These are phyloP conservation scores for Mycena pura DNA, from an alignment of 768 basidiomycete species.

Conservation along the genomic window DNA sequence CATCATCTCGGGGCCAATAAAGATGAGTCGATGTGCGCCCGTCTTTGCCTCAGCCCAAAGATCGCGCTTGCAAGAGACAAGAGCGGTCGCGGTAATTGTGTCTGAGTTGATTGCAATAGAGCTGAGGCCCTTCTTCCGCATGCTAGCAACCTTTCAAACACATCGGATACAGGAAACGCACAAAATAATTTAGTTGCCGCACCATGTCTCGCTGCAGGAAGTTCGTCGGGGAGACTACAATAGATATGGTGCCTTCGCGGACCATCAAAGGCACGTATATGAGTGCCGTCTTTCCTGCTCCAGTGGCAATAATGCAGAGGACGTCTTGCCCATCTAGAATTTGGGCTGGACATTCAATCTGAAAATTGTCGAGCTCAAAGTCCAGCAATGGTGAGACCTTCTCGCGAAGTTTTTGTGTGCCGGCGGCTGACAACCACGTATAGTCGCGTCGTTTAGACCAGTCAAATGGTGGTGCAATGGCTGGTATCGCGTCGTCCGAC, in stretches of 20 bases:
- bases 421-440: neutral
- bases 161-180: neutral
- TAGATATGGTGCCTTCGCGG: neutral
- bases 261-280: neutral
- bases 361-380: constrained; percentile 6
- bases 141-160: neutral
- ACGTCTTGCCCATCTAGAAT: constrained; percentile 1
- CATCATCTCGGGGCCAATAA: constrained; percentile 7
- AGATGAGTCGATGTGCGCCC: neutral
- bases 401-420: neutral
- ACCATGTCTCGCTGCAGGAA: constrained; percentile 7
- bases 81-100: neutral
- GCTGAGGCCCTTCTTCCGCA: neutral
- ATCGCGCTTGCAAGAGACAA: neutral
- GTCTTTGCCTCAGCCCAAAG: constrained; percentile 16
- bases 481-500: neutral
- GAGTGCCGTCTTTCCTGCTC: neutral
- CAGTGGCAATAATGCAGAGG: neutral
- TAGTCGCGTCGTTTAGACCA: constrained; percentile 3
- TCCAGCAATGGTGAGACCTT: neutral
- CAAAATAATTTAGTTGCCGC: no score
- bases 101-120: constrained; percentile 6
- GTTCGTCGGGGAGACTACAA: constrained; percentile 4
- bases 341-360: neutral
- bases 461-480: neutral